Conservation (phyloP, 345 rosid genomes). For the Linum lewisii region DNA sequence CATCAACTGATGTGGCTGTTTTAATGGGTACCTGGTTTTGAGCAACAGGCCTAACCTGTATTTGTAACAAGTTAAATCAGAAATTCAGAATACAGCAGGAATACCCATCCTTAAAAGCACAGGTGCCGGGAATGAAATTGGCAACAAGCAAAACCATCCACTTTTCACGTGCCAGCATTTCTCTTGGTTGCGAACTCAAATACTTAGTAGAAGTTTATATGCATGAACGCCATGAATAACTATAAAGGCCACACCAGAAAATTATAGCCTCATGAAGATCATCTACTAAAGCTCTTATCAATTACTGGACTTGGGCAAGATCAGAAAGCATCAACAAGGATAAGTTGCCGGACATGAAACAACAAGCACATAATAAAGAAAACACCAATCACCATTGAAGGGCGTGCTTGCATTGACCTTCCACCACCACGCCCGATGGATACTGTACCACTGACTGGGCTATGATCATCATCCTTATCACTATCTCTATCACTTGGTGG, state of each 20-base stretch:
- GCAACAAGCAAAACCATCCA: no score
- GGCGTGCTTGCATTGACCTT: neutral
- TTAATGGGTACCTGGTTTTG: conserved; percentile 24
- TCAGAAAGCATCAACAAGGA: no score
- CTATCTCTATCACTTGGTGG: neutral
- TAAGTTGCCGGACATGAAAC: neutral
- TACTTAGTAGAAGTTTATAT: no score
- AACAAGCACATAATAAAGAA: neutral
- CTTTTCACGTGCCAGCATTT: no score
- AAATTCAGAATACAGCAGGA: neutral
- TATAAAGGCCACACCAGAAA: no score
- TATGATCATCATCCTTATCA: neutral
- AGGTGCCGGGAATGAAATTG: no score
- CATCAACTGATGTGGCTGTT: conserved; percentile 21
- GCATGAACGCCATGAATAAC: no score
- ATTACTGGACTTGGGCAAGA: no score
- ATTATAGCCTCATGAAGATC: no score
- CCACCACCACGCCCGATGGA: neutral
- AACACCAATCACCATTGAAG: neutral
- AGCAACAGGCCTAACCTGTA: conserved; percentile 33
- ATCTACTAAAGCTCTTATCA: no score
- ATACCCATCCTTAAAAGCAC: no score
- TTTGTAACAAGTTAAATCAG: neutral
- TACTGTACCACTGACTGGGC: neutral
- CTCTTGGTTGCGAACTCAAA: no score